Conservation (phyloP, 495 filamentous ascomycete genomes). For the Xylaria bambusicola region DNA sequence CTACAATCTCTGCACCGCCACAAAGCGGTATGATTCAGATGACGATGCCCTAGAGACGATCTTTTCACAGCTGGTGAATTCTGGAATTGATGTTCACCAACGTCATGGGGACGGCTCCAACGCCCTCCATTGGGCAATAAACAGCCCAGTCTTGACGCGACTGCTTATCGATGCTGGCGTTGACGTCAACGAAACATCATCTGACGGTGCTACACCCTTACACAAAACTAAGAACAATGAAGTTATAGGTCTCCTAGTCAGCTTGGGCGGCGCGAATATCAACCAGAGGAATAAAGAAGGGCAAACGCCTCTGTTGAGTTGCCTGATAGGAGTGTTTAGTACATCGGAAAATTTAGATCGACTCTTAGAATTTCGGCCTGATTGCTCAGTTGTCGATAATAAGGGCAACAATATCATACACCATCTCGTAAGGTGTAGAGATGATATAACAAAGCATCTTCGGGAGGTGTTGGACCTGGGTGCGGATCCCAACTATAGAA, state of each 20-base stretch:
- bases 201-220: slow-evolving; percentile 24
- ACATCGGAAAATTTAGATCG: background rate
- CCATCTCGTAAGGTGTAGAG: background rate
- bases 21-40: background rate
- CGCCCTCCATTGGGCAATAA: slow-evolving; percentile 20
- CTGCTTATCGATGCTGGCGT: slow-evolving; percentile 32
- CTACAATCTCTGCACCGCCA: background rate
- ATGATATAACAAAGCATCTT: background rate
- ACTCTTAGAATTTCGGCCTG: slow-evolving; percentile 18
- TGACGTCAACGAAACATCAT: slow-evolving; percentile 22
- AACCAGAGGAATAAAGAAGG: slow-evolving; percentile 22
- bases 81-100: slow-evolving; percentile 28
- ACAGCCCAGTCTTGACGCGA: slow-evolving; percentile 15
- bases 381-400: slow-evolving; percentile 19
- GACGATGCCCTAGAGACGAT: background rate
- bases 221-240: slow-evolving; percentile 8
- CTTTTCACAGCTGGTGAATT: slow-evolving; percentile 20
- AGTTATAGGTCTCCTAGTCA: slow-evolving; percentile 22
- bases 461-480: background rate
- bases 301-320: slow-evolving; percentile 18
- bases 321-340: background rate
- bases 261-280: slow-evolving; percentile 23
- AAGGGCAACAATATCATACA: background rate
- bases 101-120: slow-evolving; percentile 18
- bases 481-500: slow-evolving; percentile 1